Evolutionary conservation across 176 grass and related monocot genomes (phyloP).

Genomic region (Secale cereale): DNA sequence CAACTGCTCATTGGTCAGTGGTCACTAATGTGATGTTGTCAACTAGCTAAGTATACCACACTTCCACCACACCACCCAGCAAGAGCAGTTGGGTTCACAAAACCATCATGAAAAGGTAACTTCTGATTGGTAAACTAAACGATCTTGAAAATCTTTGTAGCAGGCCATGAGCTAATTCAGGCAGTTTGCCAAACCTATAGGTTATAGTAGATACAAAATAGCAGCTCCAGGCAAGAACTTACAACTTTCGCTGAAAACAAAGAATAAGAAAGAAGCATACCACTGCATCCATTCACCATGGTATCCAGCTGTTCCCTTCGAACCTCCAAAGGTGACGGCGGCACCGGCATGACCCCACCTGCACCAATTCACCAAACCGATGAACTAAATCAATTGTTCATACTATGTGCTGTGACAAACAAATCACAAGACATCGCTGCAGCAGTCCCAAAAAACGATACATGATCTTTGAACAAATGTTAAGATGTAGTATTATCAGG

Average conservation of each 20-base stretch:
- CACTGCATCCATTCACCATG: slow-evolving; percentile 2
- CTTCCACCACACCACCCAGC: not conserved
- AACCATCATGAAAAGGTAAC: not conserved
- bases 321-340: not conserved
- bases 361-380: slow-evolving; percentile 10
- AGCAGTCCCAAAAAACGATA: not conserved
- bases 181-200: not conserved
- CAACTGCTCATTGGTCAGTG: not conserved
- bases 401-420: not conserved
- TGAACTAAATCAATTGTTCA: not conserved
- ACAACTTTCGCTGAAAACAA: not conserved
- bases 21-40: not conserved
- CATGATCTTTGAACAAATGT: not conserved
- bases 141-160: not conserved
- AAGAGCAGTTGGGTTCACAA: not conserved
- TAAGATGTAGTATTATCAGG: not conserved
- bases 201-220: not conserved
- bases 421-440: not conserved
- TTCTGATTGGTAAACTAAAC: not conserved
- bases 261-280: slow-evolving; percentile 27
- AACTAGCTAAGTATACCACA: not conserved
- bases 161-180: not conserved
- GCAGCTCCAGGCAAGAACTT: not conserved
- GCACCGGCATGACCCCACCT: slow-evolving; percentile 46
- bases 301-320: not conserved